A percentile compares a stretch with the other conserved stretches of the same genome.
Evolutionary conservation across 352 stramenopile genomes (phyloP).

Genomic region (Hyaloperonospora brassicae): DNA sequence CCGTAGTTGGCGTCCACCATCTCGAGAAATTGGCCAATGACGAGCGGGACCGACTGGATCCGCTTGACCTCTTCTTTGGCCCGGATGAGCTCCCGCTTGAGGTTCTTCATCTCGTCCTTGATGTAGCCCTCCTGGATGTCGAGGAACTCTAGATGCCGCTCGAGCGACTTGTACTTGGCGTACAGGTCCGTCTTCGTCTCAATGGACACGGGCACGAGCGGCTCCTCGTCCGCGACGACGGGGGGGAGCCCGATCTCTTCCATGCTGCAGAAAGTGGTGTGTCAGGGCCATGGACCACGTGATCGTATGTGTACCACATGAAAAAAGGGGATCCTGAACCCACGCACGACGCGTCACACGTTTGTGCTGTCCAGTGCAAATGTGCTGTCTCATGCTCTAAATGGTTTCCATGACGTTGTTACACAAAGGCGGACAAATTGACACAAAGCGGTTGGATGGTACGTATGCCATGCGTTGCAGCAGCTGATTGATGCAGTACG

Average conservation of each 20-base stretch:
- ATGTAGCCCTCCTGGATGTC: slow-evolving; percentile 97
- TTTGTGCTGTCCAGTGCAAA: no score
- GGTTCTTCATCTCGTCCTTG: slow-evolving; percentile 99
- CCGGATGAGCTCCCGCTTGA: slow-evolving; percentile 98
- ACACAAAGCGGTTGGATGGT: no score
- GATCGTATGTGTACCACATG: no score
- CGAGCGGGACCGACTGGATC: slow-evolving; percentile 99
- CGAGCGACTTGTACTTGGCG: slow-evolving; percentile 69
- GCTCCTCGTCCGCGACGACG: slow-evolving; percentile 36
- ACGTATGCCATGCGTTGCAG: no score
- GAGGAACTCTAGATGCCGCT: slow-evolving; percentile 75
- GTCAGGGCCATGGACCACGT: no score
- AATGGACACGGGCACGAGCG: slow-evolving; percentile 42
- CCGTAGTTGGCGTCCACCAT: slow-evolving; percentile 99
- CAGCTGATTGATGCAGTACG: no score
- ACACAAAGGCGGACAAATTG: no score
- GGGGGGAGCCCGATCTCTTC: slow-evolving; percentile 51
- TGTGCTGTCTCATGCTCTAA: no score
- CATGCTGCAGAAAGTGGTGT: slow-evolving; percentile 17
- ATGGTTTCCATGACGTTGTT: no score
- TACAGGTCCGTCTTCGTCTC: slow-evolving; percentile 70
- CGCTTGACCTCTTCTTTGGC: slow-evolving; percentile 99
- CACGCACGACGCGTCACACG: no score
- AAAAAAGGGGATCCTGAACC: no score
- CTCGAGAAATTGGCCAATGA: slow-evolving; percentile 99